A percentile compares a stretch with the other conserved stretches of the same genome.
These are phyloP conservation scores for Avena eriantha DNA, from an alignment of 176 grass and related monocot species.

Conservation along the genomic window DNA sequence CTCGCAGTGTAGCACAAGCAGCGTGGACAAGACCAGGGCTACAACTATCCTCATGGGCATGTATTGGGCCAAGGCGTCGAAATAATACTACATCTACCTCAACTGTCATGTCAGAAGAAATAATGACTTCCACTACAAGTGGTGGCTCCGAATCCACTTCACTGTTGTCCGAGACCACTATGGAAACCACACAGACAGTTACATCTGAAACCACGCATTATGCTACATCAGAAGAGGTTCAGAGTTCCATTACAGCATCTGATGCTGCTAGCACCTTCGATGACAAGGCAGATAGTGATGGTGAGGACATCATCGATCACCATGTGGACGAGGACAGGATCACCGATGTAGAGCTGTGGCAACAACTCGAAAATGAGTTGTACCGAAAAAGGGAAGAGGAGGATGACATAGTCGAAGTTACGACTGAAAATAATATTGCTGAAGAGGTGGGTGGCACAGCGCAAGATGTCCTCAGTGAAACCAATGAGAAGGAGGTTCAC, in stretches of 20 bases:
- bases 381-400: slow-evolving; percentile 62
- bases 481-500: slow-evolving; percentile 77
- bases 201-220: slow-evolving; percentile 56
- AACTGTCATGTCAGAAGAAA: slow-evolving; percentile 53
- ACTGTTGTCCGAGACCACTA: slow-evolving; percentile 50
- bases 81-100: slow-evolving; percentile 62
- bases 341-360: slow-evolving; percentile 89
- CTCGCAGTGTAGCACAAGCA: slow-evolving; percentile 82
- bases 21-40: slow-evolving; percentile 77
- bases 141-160: slow-evolving; percentile 48
- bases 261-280: slow-evolving; percentile 56
- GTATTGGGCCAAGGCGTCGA: slow-evolving; percentile 78
- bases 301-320: slow-evolving; percentile 50
- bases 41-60: slow-evolving; percentile 89
- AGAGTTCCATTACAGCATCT: slow-evolving; percentile 39
- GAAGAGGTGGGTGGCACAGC: slow-evolving; percentile 45
- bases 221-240: slow-evolving; percentile 54
- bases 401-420: slow-evolving; percentile 66
- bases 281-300: slow-evolving; percentile 52
- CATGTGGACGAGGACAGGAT: slow-evolving; percentile 52
- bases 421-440: slow-evolving; percentile 58
- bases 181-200: slow-evolving; percentile 54
- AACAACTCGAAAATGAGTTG: slow-evolving; percentile 89
- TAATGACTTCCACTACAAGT: slow-evolving; percentile 30
- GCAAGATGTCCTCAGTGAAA: slow-evolving; percentile 55